Evolutionary conservation across 2,329 filamentous ascomycete species (phyloP), one percentile per base, ranked within the genome.

Genomic region (Chrysosporium queenslandicum): DNA sequence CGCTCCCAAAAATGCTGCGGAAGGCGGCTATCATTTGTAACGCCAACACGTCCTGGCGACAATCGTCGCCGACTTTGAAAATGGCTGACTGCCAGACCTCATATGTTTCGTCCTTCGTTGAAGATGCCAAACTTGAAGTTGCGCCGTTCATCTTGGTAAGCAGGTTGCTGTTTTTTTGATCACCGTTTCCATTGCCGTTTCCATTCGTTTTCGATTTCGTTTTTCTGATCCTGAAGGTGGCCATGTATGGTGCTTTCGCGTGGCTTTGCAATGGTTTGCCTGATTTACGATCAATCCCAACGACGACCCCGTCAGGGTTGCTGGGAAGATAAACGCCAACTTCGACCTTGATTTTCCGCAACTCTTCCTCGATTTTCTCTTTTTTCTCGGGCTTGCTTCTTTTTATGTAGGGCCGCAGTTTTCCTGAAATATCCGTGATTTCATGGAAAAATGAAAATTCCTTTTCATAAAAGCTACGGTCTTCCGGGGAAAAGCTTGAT

Each of bases 1-100:
- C 87, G 58, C 81, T 85, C 67, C 94, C 86, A 77, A 97, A 98
- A 63, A 99, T 98, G 57, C 90, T 90, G 21, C 92, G 84, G 76
- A 98, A 99, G 1, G 90, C 89, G 0, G 92, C 85, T 66, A 99
- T 96, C 85, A 99, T 94, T 69, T 98, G 92, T 56, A 99, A 75
- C 1, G 92, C 92, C 55, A 99, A 77, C 49, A 99, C 86, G 63
- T 99, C 94, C 71, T 99, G 92, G 47, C 92, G 85, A 66, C 92
- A 97, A 68, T 99, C 92, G 66, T 99, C 92, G 56, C 92, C 92
- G 46, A 99, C 94, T 68, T 99, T 99, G 82, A 99, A 99, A 64
- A 99, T 99, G 53, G 91, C 92, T 1, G 89, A 94, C 68, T 98
- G 92, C 94, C 92, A 97, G n/a, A 91, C 85, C 68, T 98, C 94